phyloP scores from a whole-genome alignment of 768 basidiomycete species.

The Leucogyrophana mollusca region DNA sequence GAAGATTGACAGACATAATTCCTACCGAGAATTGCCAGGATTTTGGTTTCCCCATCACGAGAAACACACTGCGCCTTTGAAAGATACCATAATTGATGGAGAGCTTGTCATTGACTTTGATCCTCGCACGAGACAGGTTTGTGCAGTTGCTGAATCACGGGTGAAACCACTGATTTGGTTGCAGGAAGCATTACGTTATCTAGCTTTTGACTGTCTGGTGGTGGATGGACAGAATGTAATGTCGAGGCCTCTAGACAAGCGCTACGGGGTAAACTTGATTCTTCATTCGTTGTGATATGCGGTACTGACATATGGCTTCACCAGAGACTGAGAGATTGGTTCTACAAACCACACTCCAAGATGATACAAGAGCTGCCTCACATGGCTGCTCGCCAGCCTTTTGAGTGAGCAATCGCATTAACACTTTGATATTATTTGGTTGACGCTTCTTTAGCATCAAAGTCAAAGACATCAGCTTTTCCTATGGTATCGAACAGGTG shows the following conservation, averaged over 20 bases:
- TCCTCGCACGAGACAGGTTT: constrained; percentile 65
- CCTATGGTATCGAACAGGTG: constrained; percentile 87
- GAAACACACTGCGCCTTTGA: constrained; percentile 61
- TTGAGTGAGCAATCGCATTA: constrained; percentile 61
- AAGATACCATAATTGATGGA: constrained; percentile 86
- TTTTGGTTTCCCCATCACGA: constrained; percentile 91
- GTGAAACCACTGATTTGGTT: constrained; percentile 1
- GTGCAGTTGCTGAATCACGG: constrained; percentile 23
- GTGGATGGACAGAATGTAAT: constrained; percentile 86
- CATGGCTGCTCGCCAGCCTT: constrained; percentile 65
- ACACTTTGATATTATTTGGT: background rate
- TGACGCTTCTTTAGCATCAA: constrained; percentile 57
- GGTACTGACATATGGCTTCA: constrained; percentile 7
- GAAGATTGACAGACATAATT: constrained; percentile 94
- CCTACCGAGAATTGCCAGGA: constrained; percentile 71
- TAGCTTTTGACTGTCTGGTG: constrained; percentile 93
- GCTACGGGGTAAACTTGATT: constrained; percentile 81
- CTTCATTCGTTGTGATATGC: background rate
- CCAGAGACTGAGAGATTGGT: constrained; percentile 79
- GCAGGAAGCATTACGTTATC: constrained; percentile 78
- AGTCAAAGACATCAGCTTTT: constrained; percentile 83
- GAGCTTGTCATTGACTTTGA: constrained; percentile 93
- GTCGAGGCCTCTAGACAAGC: constrained; percentile 75
- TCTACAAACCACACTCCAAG: constrained; percentile 76
- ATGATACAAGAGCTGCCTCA: constrained; percentile 70